Evolutionary conservation across 352 stramenopile species (phyloP), one percentile per base, ranked within the genome.

Genomic region (Pythium periplocum): DNA sequence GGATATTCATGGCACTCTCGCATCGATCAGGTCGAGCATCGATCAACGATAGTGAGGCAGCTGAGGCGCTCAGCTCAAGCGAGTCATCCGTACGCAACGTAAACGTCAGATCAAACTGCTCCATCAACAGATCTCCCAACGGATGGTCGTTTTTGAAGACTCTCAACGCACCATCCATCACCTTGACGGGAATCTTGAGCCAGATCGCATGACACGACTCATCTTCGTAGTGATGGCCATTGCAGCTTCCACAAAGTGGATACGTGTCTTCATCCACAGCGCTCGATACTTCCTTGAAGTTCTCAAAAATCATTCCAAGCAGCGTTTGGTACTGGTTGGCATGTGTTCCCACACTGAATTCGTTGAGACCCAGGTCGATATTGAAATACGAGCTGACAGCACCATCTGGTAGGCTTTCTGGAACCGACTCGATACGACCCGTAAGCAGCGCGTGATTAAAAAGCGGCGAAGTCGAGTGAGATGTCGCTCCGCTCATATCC

Each of bases 241-340:
- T 59, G 48, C 85, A 95, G 4, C 9, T 63, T 8, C 54, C 43
- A 47, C 85, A 95, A 1, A 87, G 12, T 6, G 83, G 77, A 61
- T 84, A 95, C 0, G 78, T 88, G 36, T 95, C 80, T 75, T 93
- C 85, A 36, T 83, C 65, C 1, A 95, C 78, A 47, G 86, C 69
- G 26, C 65, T 76, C 2, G 79, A 87, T 6, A 83, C 63, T 62
- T 95, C 85, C 40, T 84, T 80, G 64, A 95, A 92, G 44, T 95
- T 95, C 46, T 95, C 85, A 48, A 86, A 93, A 32, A 93, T 90
- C 48, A 87, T 75, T n/a, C 79, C 83, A 35, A 93, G 58, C 6
- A 93, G 61, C 5, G 71, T 84, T 11, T 52, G 66, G 54, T 93
- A 95, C 55, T 93, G 81, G 33, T 87, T 69, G 12, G 66, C 57